Evolutionary conservation across 2,329 filamentous ascomycete genomes (phyloP).

Genomic region (Aspergillus jensenii): DNA sequence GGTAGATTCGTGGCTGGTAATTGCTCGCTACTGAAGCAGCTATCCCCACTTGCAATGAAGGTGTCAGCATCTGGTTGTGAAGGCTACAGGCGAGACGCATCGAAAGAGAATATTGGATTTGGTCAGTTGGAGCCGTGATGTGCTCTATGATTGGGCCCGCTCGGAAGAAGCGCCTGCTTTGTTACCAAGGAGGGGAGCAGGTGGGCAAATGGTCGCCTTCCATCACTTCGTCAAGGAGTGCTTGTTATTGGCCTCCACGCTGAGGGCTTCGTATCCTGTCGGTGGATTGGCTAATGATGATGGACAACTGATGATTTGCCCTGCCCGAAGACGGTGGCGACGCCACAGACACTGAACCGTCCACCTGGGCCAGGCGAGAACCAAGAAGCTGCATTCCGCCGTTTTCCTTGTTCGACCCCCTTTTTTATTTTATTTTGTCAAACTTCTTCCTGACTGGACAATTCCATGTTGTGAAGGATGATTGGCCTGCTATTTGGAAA

Average conservation of each 20-base stretch:
- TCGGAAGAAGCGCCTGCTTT: background rate
- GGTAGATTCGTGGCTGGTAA: no score
- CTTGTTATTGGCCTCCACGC: constrained; percentile 6
- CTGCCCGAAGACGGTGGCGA: constrained; percentile 4
- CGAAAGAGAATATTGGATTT: background rate
- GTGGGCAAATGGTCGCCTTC: background rate
- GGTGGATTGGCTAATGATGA: background rate
- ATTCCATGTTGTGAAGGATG: background rate
- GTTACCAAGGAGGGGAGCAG: background rate
- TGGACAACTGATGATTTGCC: constrained; percentile 8
- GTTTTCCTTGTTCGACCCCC: background rate
- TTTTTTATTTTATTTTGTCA: background rate
- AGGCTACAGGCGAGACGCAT: background rate
- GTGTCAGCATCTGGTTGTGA: background rate
- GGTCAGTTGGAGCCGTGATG: background rate
- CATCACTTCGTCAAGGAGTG: constrained; percentile 2
- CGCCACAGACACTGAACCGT: constrained; percentile 18
- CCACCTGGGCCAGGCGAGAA: constrained; percentile 14
- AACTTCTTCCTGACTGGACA: background rate
- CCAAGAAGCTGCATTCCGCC: background rate
- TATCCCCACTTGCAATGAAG: no score
- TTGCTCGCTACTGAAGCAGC: no score
- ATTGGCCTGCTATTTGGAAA: background rate
- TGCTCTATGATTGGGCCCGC: background rate
- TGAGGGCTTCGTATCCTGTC: constrained; percentile 2